Percentiles rank a stretch among this genome's conserved stretches.
Conservation (phyloP, 306 rosid genomes). For the Morella rubra region DNA sequence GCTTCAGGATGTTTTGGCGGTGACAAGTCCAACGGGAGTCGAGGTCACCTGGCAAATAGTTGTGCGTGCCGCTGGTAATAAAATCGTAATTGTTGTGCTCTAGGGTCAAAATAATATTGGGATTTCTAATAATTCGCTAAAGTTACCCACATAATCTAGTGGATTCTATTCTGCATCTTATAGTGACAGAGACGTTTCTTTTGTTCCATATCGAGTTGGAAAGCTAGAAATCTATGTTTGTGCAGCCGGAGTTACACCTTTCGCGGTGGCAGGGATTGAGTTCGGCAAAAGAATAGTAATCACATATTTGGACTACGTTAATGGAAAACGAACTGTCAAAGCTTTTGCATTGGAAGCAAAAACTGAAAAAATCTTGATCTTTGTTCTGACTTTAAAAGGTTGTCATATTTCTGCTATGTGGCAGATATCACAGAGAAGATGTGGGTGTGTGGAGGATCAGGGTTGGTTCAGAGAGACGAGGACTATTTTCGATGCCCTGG, state of each 20-base stretch:
- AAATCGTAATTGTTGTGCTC: too few relatives aligned
- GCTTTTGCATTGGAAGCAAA: too few relatives aligned
- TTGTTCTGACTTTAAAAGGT: too few relatives aligned
- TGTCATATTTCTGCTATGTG: too few relatives aligned
- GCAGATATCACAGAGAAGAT: constrained; percentile 72
- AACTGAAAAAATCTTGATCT: too few relatives aligned
- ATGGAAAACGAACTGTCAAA: too few relatives aligned
- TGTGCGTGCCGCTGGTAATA: constrained; percentile 45
- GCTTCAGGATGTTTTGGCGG: constrained; percentile 20
- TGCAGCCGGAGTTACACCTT: constrained; percentile 84
- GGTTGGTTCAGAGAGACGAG: constrained; percentile 58
- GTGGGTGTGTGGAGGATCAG: constrained; percentile 87
- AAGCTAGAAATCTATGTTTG: neutral
- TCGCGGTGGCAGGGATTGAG: constrained; percentile 89
- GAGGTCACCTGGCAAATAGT: constrained; percentile 48
- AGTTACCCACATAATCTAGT: neutral
- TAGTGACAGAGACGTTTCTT: neutral
- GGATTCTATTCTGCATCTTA: neutral
- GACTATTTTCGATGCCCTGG: constrained; percentile 64
- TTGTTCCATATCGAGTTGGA: too few relatives aligned
- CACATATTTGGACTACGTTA: neutral
- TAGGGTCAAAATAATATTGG: too few relatives aligned
- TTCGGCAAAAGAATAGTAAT: constrained; percentile 92
- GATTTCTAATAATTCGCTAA: too few relatives aligned
- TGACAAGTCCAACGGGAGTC: constrained; percentile 20